Conservation (phyloP, 2,329 filamentous ascomycete species). For the Fusarium xylarioides region DNA sequence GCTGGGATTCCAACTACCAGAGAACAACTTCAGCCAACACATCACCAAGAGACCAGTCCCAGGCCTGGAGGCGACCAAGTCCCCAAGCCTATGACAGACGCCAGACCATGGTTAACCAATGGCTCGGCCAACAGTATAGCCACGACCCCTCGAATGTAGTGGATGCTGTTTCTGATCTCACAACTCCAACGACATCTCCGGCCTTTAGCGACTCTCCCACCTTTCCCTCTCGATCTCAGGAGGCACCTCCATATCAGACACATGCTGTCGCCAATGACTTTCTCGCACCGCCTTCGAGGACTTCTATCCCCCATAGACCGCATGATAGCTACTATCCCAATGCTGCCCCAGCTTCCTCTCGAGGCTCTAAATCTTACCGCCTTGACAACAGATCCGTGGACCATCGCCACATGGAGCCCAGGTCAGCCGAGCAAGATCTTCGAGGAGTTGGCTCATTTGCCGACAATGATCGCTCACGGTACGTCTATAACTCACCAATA, state of each 20-base stretch:
- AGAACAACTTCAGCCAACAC: conserved; percentile 29
- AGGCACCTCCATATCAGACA: conserved; percentile 19
- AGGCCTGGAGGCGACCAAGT: conserved; percentile 25
- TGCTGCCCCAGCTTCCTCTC: conserved; percentile 16
- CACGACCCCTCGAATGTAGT: conserved; percentile 28
- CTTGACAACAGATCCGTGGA: conserved; percentile 20
- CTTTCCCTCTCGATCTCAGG: conserved; percentile 27
- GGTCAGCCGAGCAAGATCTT: conserved; percentile 33
- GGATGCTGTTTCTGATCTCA: conserved; percentile 36
- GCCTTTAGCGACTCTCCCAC: conserved; percentile 42
- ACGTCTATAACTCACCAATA: not conserved
- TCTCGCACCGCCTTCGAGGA: conserved; percentile 28
- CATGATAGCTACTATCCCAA: not conserved
- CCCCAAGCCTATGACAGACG: conserved; percentile 29
- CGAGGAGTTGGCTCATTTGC: conserved; percentile 39
- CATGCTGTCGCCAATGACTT: conserved; percentile 17
- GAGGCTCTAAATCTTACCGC: conserved; percentile 17
- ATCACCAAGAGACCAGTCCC: conserved; percentile 31
- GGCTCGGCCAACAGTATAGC: conserved; percentile 38
- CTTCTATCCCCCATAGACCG: conserved; percentile 1
- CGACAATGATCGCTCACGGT: conserved; percentile 31
- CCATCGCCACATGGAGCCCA: conserved; percentile 19
- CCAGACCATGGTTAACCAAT: conserved; percentile 38
- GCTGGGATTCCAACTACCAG: conserved; percentile 40
- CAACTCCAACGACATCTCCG: conserved; percentile 39